Evolutionary conservation across 345 rosid genomes (phyloP).

Genomic region (Rhizophora apiculata): DNA sequence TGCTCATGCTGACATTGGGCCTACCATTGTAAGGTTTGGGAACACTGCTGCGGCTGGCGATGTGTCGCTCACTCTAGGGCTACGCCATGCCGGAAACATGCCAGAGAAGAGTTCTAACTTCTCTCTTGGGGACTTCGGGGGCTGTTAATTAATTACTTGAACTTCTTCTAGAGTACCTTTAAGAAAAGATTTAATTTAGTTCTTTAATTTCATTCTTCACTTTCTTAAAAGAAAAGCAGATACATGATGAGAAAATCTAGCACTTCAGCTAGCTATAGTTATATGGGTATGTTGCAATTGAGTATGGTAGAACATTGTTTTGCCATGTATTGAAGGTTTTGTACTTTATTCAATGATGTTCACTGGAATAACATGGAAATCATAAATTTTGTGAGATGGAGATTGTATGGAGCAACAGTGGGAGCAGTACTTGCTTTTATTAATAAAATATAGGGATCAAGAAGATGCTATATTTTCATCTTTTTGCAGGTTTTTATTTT

Average conservation of each 20-base stretch:
- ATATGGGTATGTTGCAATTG: neutral
- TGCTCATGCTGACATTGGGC: slow-evolving; percentile 30
- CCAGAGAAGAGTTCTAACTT: slow-evolving; percentile 60
- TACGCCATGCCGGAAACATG: slow-evolving; percentile 80
- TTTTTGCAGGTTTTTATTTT: too few relatives aligned
- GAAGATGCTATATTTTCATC: too few relatives aligned
- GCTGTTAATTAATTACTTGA: slow-evolving; percentile 34
- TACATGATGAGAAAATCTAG: neutral
- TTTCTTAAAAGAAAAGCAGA: neutral
- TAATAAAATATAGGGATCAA: too few relatives aligned
- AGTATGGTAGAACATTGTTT: neutral
- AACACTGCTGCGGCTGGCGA: slow-evolving; percentile 56
- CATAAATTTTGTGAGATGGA: neutral
- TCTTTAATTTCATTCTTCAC: neutral
- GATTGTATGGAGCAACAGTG: neutral
- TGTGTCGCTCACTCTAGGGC: slow-evolving; percentile 92
- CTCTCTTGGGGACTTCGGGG: slow-evolving; percentile 71
- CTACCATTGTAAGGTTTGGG: slow-evolving; percentile 68
- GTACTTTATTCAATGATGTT: neutral
- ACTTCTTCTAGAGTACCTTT: neutral
- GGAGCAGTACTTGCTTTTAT: neutral
- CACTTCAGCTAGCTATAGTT: neutral
- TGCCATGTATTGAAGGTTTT: slow-evolving; percentile 1
- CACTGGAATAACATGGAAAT: slow-evolving; percentile 1
- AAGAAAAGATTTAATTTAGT: neutral